A percentile compares a stretch with the other conserved stretches of the same genome.
These are phyloP conservation scores for Epichloe typhina DNA, from an alignment of 2,329 filamentous ascomycete species.

Conservation along the genomic window DNA sequence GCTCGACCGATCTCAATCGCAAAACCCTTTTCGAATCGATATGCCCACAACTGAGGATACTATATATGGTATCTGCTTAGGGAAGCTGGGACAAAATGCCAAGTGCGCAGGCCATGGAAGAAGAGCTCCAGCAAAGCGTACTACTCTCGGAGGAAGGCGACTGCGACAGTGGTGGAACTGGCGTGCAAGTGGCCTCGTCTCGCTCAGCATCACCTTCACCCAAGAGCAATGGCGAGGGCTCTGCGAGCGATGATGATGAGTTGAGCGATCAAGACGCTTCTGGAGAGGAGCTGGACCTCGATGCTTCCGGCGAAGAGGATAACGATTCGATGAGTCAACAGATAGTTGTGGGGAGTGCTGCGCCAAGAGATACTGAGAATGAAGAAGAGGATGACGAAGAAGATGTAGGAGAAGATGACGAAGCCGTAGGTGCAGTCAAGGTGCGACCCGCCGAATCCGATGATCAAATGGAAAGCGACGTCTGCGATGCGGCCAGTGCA, in stretches of 20 bases:
- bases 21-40: slow-evolving; percentile 13
- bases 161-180: slow-evolving; percentile 23
- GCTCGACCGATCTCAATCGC: slow-evolving; percentile 11
- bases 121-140: slow-evolving; percentile 43
- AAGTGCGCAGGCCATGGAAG: slow-evolving; percentile 41
- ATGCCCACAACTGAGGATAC: slow-evolving; percentile 15
- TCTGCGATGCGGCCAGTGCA: slow-evolving; percentile 32
- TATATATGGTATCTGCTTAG: slow-evolving; percentile 8
- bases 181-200: not conserved
- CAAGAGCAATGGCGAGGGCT: slow-evolving; percentile 8
- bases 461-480: slow-evolving; percentile 35
- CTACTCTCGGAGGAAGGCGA: slow-evolving; percentile 37
- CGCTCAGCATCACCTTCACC: slow-evolving; percentile 1
- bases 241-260: slow-evolving; percentile 21
- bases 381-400: slow-evolving; percentile 17
- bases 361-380: slow-evolving; percentile 18
- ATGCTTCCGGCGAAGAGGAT: slow-evolving; percentile 30
- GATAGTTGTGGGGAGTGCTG: slow-evolving; percentile 10
- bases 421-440: slow-evolving; percentile 45
- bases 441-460: slow-evolving; percentile 36
- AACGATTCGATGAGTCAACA: slow-evolving; percentile 18
- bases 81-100: slow-evolving; percentile 27
- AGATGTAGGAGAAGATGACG: slow-evolving; percentile 16
- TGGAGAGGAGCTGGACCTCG: slow-evolving; percentile 29
- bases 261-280: slow-evolving; percentile 26